A percentile compares a stretch with the other conserved stretches of the same genome.
phyloP scores from a whole-genome alignment of 1,284 basidiomycete species.

The Calocybe gambosa region DNA sequence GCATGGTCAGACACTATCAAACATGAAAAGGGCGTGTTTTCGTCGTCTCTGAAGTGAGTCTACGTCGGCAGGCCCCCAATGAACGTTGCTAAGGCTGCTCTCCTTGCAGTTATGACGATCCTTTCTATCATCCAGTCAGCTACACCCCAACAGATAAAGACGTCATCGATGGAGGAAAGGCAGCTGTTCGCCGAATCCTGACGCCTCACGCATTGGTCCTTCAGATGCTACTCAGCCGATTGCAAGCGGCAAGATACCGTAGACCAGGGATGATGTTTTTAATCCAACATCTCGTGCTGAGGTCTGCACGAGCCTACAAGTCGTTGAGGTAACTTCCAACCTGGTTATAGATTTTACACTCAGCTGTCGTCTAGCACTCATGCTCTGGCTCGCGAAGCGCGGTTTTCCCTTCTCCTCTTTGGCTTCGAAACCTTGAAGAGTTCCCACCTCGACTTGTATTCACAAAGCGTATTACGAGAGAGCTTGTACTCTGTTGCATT shows the following conservation, averaged over 20 bases:
- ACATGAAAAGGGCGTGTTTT: conserved; percentile 79
- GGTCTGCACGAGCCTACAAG: conserved; percentile 63
- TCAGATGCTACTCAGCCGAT: conserved; percentile 87
- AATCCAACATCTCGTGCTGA: conserved; percentile 79
- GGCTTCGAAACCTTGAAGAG: conserved; percentile 91
- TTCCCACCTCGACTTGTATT: conserved; percentile 79
- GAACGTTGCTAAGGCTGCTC: conserved; percentile 7
- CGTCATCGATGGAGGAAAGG: conserved; percentile 69
- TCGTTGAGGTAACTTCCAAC: conserved; percentile 58
- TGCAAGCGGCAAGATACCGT: conserved; percentile 91
- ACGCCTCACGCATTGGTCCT: conserved; percentile 82
- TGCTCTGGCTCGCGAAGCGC: conserved; percentile 83
- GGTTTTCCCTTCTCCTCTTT: conserved; percentile 87
- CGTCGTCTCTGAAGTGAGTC: conserved; percentile 68
- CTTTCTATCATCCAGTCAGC: conserved; percentile 81
- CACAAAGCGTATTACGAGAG: conserved; percentile 77
- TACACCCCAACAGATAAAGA: conserved; percentile 92
- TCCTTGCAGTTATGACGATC: conserved; percentile 68
- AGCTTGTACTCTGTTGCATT: conserved; percentile 78
- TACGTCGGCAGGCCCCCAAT: background rate
- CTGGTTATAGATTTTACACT: background rate
- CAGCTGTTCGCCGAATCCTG: conserved; percentile 70
- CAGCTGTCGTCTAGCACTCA: conserved; percentile 64
- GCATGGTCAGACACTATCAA: conserved; percentile 86
- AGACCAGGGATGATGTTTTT: conserved; percentile 82